Conservation (phyloP, 1,284 basidiomycete species). For the Lentinus polychrous region DNA sequence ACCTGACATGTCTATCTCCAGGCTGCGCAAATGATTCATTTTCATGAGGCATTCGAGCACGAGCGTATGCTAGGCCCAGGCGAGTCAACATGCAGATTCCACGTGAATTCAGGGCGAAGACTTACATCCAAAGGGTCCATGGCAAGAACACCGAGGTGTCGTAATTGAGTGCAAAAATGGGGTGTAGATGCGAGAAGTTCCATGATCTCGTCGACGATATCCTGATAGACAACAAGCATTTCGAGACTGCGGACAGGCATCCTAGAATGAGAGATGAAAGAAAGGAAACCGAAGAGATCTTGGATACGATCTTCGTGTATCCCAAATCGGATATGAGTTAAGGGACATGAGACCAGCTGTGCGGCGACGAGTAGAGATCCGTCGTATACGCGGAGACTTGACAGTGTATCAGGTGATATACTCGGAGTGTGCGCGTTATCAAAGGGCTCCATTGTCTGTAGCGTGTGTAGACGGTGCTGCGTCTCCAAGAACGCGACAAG, state of each 20-base stretch:
- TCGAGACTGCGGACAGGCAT: conserved; percentile 21
- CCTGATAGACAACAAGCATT: conserved; percentile 20
- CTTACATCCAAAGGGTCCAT: conserved; percentile 22
- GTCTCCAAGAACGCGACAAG: conserved; percentile 23
- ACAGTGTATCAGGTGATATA: conserved; percentile 15
- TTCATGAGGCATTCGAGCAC: conserved; percentile 21
- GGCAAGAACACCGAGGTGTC: conserved; percentile 24
- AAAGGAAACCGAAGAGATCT: conserved; percentile 17
- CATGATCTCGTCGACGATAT: conserved; percentile 15
- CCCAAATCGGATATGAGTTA: conserved; percentile 23
- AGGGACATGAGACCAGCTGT: conserved; percentile 21
- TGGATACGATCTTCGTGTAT: conserved; percentile 19
- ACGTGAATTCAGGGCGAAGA: conserved; percentile 2
- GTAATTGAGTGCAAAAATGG: conserved; percentile 17
- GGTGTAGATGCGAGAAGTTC: conserved; percentile 17
- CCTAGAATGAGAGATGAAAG: conserved; percentile 14
- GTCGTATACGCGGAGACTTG: conserved; percentile 18
- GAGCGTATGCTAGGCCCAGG: conserved; percentile 18
- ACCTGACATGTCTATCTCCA: conserved; percentile 25
- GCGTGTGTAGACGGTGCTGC: conserved; percentile 19
- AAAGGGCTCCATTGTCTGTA: conserved; percentile 14
- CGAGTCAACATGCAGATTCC: neutral
- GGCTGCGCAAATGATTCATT: conserved; percentile 18
- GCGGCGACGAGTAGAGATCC: conserved; percentile 22
- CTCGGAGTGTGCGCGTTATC: conserved; percentile 14